Percentiles rank a stretch among this genome's conserved stretches.
phyloP scores from a whole-genome alignment of 805 yeast species.

The Schwanniomyces pseudopolymorphus region DNA sequence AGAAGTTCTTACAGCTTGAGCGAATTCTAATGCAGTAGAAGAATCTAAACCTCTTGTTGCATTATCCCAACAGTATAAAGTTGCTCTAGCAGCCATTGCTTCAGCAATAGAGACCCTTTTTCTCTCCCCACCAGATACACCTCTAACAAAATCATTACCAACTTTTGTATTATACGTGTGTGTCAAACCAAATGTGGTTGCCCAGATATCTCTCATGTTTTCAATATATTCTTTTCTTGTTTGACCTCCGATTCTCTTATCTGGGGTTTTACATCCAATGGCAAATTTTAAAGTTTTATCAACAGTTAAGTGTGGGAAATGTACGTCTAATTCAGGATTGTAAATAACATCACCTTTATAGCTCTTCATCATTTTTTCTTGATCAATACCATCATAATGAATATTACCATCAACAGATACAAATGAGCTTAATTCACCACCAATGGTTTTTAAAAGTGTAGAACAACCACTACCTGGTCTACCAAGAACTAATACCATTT shows the following conservation, averaged over 20 bases:
- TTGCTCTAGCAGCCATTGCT: slow-evolving; percentile 53
- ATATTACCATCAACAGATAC: slow-evolving; percentile 44
- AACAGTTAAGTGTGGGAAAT: slow-evolving; percentile 68
- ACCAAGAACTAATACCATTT: slow-evolving; percentile 69
- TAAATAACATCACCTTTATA: slow-evolving; percentile 70
- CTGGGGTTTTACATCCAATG: slow-evolving; percentile 60
- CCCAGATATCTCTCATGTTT: slow-evolving; percentile 52
- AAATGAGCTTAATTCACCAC: slow-evolving; percentile 65
- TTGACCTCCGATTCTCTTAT: slow-evolving; percentile 62
- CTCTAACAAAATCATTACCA: slow-evolving; percentile 66
- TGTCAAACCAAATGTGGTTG: slow-evolving; percentile 56
- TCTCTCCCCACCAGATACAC: slow-evolving; percentile 73
- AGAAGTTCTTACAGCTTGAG: slow-evolving; percentile 57
- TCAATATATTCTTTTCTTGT: slow-evolving; percentile 53
- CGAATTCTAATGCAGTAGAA: slow-evolving; percentile 67
- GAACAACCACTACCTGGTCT: slow-evolving; percentile 85
- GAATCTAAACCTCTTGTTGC: slow-evolving; percentile 73
- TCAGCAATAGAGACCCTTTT: slow-evolving; percentile 72
- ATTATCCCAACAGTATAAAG: slow-evolving; percentile 64
- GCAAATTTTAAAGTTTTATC: slow-evolving; percentile 65
- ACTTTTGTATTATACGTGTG: slow-evolving; percentile 64
- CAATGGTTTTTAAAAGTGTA: slow-evolving; percentile 61
- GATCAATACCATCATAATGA: slow-evolving; percentile 56
- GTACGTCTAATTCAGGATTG: slow-evolving; percentile 67
- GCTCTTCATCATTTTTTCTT: slow-evolving; percentile 48